These are phyloP conservation scores for Aspergillus nanangensis DNA, from an alignment of 495 filamentous ascomycete species.

Conservation along the genomic window DNA sequence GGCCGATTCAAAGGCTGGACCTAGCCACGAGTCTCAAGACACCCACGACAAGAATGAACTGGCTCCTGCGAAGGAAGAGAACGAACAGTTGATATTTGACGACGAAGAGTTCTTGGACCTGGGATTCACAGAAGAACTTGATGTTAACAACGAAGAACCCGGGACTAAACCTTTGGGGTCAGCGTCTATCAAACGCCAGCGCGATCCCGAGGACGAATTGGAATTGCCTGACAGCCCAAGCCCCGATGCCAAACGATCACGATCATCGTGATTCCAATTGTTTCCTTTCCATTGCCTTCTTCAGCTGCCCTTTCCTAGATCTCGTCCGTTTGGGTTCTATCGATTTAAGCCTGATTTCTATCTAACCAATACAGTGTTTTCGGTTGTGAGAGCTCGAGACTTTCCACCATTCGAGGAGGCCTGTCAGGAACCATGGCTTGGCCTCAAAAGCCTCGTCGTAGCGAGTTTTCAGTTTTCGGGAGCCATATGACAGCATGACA, in stretches of 20 bases:
- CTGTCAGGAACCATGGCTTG: too few relatives aligned
- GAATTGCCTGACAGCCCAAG: slow-evolving; percentile 21
- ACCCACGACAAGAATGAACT: slow-evolving; percentile 10
- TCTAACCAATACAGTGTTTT: background rate
- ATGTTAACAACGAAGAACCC: slow-evolving; percentile 6
- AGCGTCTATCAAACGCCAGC: slow-evolving; percentile 23
- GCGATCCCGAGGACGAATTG: slow-evolving; percentile 25
- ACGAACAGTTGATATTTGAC: slow-evolving; percentile 33
- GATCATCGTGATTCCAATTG: slow-evolving; percentile 20
- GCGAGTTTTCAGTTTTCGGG: too few relatives aligned
- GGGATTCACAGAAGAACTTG: slow-evolving; percentile 7
- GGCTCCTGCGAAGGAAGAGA: slow-evolving; percentile 32
- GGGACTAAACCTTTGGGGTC: slow-evolving; percentile 6
- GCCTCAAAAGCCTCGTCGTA: too few relatives aligned
- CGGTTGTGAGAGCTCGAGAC: background rate
- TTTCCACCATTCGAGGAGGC: too few relatives aligned
- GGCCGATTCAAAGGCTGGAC: too few relatives aligned
- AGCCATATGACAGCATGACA: too few relatives aligned
- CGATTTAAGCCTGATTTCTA: background rate
- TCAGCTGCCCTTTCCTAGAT: background rate
- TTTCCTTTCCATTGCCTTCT: background rate
- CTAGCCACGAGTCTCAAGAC: slow-evolving; percentile 14
- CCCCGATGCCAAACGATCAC: slow-evolving; percentile 26
- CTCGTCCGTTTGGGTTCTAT: background rate
- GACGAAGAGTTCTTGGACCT: slow-evolving; percentile 22